Evolutionary conservation across 495 filamentous ascomycete genomes (phyloP).

Genomic region (Neurospora africana): DNA sequence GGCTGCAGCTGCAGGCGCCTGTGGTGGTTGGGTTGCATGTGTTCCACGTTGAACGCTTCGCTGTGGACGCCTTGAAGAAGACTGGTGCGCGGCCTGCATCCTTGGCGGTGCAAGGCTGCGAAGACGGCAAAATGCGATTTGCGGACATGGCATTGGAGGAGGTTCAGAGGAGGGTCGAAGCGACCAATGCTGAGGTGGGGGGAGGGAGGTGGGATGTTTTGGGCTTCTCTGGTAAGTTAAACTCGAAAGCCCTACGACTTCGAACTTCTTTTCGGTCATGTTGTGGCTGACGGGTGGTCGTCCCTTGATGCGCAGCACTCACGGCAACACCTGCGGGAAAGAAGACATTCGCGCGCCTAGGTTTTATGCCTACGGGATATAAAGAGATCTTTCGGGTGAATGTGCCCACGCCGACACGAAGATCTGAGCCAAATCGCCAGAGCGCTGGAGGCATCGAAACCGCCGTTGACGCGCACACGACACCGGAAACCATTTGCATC

Average conservation of each 20-base stretch:
- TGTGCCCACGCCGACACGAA: no score
- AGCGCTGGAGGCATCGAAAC: no score
- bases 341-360: constrained; percentile 15
- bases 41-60: constrained; percentile 25
- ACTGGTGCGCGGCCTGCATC: not conserved
- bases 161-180: constrained; percentile 5
- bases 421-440: no score
- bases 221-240: constrained; percentile 19
- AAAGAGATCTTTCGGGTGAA: constrained; percentile 15
- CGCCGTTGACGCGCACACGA: not conserved
- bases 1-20: constrained; percentile 2
- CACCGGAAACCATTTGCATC: constrained; percentile 8
- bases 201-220: constrained; percentile 14
- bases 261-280: no score
- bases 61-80: not conserved
- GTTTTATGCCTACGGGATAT: constrained; percentile 21
- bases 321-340: constrained; percentile 20
- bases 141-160: constrained; percentile 15
- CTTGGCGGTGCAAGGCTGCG: not conserved
- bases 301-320: constrained; percentile 10
- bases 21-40: constrained; percentile 24
- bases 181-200: not conserved
- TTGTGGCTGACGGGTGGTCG: not conserved
- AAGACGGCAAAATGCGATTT: constrained; percentile 7
- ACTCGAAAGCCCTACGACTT: not conserved